These are phyloP conservation scores for Stemphylium lycopersici DNA, from an alignment of 2,329 filamentous ascomycete genomes.

Conservation along the genomic window DNA sequence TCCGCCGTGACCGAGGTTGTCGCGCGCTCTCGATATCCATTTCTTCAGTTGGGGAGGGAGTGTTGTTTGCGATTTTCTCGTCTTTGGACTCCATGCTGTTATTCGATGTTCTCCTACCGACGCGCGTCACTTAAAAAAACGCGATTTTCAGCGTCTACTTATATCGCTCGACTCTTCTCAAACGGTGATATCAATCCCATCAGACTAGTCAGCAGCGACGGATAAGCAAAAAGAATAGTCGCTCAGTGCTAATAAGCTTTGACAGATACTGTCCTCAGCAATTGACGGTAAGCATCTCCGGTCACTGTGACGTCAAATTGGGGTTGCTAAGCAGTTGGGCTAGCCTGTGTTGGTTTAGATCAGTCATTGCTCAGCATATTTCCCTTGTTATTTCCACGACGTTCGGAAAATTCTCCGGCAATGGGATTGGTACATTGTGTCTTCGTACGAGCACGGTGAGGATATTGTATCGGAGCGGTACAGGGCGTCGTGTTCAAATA, in stretches of 20 bases:
- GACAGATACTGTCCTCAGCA: not conserved
- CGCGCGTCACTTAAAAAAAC: not conserved
- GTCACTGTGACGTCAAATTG: constrained; percentile 7
- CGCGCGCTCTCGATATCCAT: constrained; percentile 19
- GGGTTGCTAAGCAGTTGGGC: not conserved
- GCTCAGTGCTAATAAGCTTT: not conserved
- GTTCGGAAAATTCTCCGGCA: not conserved
- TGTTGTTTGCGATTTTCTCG: not conserved
- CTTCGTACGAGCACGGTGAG: not conserved
- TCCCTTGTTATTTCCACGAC: constrained; percentile 2
- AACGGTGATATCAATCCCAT: not conserved
- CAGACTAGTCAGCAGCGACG: not conserved
- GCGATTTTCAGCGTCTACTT: not conserved
- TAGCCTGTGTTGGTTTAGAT: constrained; percentile 1
- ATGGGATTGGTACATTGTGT: not conserved
- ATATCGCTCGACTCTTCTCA: not conserved
- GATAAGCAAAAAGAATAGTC: not conserved
- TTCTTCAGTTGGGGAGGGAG: not conserved
- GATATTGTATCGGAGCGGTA: not conserved
- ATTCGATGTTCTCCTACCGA: not conserved
- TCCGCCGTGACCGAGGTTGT: constrained; percentile 14
- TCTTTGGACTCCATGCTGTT: not conserved
- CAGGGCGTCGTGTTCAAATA: too few relatives aligned
- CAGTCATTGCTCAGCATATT: not conserved
- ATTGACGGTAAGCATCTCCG: not conserved